Evolutionary conservation across 2,329 filamentous ascomycete species (phyloP), one percentile per base, ranked within the genome.

Genomic region (Furcasterigmium sp.): DNA sequence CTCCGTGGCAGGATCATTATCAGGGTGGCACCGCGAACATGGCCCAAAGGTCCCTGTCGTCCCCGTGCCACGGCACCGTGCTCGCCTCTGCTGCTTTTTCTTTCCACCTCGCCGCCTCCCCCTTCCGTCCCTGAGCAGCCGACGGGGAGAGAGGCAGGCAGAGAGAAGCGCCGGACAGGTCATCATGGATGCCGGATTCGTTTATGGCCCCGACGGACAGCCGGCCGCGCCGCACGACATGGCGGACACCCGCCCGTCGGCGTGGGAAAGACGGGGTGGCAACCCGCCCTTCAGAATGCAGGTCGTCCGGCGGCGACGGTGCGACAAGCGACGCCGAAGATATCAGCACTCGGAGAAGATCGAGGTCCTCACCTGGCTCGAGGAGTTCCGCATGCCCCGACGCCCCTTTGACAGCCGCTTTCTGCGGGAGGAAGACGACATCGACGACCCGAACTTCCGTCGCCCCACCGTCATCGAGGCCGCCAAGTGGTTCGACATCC

Each of bases 341-440:
- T 35, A 35, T 17, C 32, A 35, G 32, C 32, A 35, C 32, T 35
- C 32, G 15, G 32, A 35, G 32, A 35, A 35, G 32, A 35, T 35
- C 15, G 32, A 35, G 32, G 32, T 35, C 32, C 32, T 35, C 32
- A 35, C 32, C 8, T 35, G 32, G 32, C 32, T 35, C n/a, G 32
- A 35, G 15, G 32, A 35, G 5, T 35, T 35, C 32, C 32, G 32
- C 32, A 15, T 35, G 32, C 32, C 32, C 32, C 32, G 32, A 15
- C 32, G 32, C 7, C 32, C 32, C 32, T 35, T 35, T 11, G 32
- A 35, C 32, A 35, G 32, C 32, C 32, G 32, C 32, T 35, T 35
- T 17, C 32, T 35, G n/a, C 32, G 32, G 7, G 32, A 35, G 32
- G 32, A 35, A 17, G 32, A 35, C 32, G 32, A 35, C 8, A 35